These are phyloP conservation scores for Inga leiocalycina DNA, from an alignment of 306 rosid genomes.

Conservation along the genomic window DNA sequence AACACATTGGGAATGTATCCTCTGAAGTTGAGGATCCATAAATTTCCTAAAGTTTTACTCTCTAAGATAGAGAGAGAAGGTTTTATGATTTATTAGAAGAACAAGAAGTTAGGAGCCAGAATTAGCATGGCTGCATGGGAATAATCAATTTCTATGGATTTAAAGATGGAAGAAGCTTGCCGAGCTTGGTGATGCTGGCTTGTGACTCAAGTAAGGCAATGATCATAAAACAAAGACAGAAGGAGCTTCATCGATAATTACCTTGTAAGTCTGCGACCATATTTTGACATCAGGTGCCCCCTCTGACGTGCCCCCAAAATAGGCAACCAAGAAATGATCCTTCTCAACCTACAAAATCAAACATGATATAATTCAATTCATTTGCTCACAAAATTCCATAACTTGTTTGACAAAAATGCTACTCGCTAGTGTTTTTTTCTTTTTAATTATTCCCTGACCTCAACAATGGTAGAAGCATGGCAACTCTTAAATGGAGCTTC, in stretches of 20 bases:
- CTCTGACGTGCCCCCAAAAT: conserved; percentile 77
- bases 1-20: background rate
- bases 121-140: background rate
- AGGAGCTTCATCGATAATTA: conserved; percentile 19
- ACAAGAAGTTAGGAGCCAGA: conserved; percentile 17
- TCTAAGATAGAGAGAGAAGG: too few species aligned
- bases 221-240: background rate
- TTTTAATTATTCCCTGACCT: conserved; percentile 47
- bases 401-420: background rate
- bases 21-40: background rate
- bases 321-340: conserved; percentile 78
- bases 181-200: background rate
- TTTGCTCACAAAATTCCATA: conserved; percentile 1
- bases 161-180: background rate
- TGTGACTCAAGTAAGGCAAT: background rate
- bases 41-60: background rate
- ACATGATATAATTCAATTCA: conserved; percentile 20
- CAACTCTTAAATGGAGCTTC: conserved; percentile 71
- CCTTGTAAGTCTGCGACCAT: conserved; percentile 84
- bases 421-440: background rate
- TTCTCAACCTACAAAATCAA: conserved; percentile 62
- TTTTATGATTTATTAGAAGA: too few species aligned
- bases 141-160: background rate
- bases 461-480: conserved; percentile 96
- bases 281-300: conserved; percentile 92